Evolutionary conservation across 768 basidiomycete species (phyloP), one percentile per base, ranked within the genome.

Genomic region (Leccinum boreale): DNA sequence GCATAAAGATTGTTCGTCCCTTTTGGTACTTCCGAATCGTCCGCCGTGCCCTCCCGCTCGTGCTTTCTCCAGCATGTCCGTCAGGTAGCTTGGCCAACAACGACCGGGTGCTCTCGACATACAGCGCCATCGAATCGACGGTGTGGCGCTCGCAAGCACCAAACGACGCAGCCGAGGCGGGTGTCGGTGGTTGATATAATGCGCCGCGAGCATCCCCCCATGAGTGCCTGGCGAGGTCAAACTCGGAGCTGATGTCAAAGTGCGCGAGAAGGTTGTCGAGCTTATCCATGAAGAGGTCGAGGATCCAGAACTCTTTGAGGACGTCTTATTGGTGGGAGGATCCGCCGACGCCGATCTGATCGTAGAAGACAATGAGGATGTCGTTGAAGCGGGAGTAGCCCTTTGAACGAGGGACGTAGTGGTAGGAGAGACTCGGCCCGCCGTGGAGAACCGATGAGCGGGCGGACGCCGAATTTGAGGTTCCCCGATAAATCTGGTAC

Each of bases 141-240:
- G 70, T 0, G 73, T 70, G 0, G 72, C 65, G 29, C 73, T 76
- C 6, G 69, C 65, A 17, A 77, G 61, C 26, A 77, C 67, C 1
- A 78, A 60, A 9, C 67, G 74, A 47, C 67, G 73, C 11, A 82
- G 58, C 0, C 78, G 78, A 0, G 52, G 23, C 3, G 80, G 80
- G n/a, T 76, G 70, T 12, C 71, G 69, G 15, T 69, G 62, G 36
- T 74, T 67, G 7, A 63, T 78, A 50, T 77, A 80, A 39, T 79
- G 74, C 5, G 70, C 60, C 0, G 71, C 81, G 9, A 85, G 71
- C 70, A 82, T 82, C 1, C 78, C 82, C 85, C 83, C 83, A 84
- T 5, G 81, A 83, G 50, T 85, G 84, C 0, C 85, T 85, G 1
- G 78, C 59, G 2, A 85, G 64, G 60, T 78, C 74, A 64, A 77